Evolutionary conservation across 148 eudicot species (phyloP).

Genomic region (Amaranthus palmeri): DNA sequence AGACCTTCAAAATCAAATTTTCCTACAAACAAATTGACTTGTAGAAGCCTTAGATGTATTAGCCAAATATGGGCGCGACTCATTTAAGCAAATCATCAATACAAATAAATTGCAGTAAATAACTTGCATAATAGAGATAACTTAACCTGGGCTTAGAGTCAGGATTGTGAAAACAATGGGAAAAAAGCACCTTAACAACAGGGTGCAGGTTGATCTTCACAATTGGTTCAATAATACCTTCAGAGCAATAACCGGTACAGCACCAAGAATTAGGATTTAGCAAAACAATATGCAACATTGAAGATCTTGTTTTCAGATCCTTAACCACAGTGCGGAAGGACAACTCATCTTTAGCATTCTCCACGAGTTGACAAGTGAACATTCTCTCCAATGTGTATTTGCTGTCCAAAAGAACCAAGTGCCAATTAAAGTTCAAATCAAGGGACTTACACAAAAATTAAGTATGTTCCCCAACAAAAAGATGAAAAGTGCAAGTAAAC

Average conservation of each 20-base stretch:
- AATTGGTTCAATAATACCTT: conserved; percentile 31
- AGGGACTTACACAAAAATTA: neutral
- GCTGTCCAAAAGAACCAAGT: conserved; percentile 35
- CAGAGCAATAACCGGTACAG: conserved; percentile 49
- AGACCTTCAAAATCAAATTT: neutral
- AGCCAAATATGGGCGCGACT: neutral
- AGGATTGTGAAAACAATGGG: conserved; percentile 27
- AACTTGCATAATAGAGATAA: neutral
- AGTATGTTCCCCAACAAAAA: no score
- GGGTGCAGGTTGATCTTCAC: conserved; percentile 58
- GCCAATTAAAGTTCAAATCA: neutral
- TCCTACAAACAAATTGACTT: neutral
- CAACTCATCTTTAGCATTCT: conserved; percentile 80
- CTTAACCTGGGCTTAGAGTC: conserved; percentile 51
- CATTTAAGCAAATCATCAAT: neutral
- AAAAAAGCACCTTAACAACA: conserved; percentile 59
- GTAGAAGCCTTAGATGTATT: neutral
- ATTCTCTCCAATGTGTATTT: conserved; percentile 78
- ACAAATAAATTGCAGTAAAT: neutral
- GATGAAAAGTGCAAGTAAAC: neutral
- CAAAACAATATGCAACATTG: conserved; percentile 64
- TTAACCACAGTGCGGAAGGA: conserved; percentile 77
- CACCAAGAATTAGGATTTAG: conserved; percentile 78
- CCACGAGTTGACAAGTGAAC: conserved; percentile 72
- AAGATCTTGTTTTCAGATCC: conserved; percentile 56